Conservation (phyloP, 176 grass and related monocot species). For the Carex kokanica region DNA sequence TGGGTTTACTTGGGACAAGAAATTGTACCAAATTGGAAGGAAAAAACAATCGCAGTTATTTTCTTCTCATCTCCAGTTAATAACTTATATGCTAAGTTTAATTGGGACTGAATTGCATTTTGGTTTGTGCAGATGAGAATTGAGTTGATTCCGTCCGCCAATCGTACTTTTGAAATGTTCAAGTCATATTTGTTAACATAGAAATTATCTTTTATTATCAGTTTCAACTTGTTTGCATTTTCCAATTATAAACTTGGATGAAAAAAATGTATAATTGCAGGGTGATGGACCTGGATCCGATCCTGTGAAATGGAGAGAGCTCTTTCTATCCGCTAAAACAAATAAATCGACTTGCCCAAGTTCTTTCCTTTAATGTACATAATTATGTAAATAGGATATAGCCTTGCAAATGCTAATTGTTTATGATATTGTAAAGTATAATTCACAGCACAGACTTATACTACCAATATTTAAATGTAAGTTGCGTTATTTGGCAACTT, state of each 20-base stretch:
- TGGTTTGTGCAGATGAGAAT: background rate
- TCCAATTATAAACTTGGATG: constrained; percentile 3
- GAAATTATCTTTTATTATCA: background rate
- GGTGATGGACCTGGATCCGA: constrained; percentile 74
- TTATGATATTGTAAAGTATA: background rate
- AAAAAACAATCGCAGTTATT: background rate
- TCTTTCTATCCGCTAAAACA: constrained; percentile 51
- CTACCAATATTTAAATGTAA: background rate
- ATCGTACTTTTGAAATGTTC: background rate
- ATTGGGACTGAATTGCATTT: background rate
- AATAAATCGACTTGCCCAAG: constrained; percentile 27
- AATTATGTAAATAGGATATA: constrained; percentile 17
- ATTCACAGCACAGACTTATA: background rate
- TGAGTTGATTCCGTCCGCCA: background rate
- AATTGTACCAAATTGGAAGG: background rate
- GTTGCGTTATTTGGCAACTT: background rate
- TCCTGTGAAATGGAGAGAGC: constrained; percentile 70
- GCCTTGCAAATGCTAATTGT: background rate
- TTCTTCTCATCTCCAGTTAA: background rate
- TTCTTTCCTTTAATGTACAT: background rate
- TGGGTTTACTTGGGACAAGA: background rate
- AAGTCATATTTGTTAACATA: background rate
- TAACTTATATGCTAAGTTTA: background rate
- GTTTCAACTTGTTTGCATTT: background rate
- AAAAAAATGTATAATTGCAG: constrained; percentile 32